Conservation (phyloP, 805 yeast species). For the Metschnikowia arizonensis region DNA sequence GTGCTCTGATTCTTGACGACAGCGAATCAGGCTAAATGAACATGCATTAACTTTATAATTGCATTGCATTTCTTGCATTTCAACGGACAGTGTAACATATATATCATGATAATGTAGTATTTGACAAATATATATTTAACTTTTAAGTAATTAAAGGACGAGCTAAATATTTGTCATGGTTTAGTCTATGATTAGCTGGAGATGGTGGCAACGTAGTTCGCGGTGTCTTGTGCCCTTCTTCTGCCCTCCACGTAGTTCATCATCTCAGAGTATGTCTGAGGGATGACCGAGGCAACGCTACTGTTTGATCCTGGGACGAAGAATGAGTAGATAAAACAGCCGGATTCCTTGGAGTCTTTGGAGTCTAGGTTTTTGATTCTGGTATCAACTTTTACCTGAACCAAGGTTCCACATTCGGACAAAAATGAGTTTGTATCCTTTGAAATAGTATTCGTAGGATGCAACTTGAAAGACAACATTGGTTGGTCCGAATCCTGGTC, state of each 20-base stretch:
- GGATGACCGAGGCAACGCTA: slow-evolving; percentile 65
- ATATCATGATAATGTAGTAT: slow-evolving; percentile 4
- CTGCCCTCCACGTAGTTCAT: slow-evolving; percentile 87
- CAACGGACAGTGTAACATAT: not conserved
- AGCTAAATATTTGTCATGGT: too few species aligned
- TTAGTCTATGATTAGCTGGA: slow-evolving; percentile 12
- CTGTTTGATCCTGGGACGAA: slow-evolving; percentile 64
- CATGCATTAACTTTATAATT: not conserved
- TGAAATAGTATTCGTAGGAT: slow-evolving; percentile 54
- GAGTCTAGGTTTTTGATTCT: slow-evolving; percentile 65
- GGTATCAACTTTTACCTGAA: slow-evolving; percentile 88
- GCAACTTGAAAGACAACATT: slow-evolving; percentile 42
- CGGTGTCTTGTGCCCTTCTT: slow-evolving; percentile 83
- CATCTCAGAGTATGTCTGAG: slow-evolving; percentile 88
- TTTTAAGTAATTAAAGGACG: too few species aligned
- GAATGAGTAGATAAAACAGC: slow-evolving; percentile 84
- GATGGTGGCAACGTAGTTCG: slow-evolving; percentile 50
- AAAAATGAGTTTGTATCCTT: slow-evolving; percentile 54
- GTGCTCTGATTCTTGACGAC: slow-evolving; percentile 35
- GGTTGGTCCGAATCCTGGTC: slow-evolving; percentile 24
- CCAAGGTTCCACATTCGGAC: slow-evolving; percentile 76
- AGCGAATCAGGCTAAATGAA: slow-evolving; percentile 19
- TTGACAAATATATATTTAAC: not conserved
- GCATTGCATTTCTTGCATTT: not conserved
- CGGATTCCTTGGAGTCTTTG: slow-evolving; percentile 63